These are phyloP conservation scores for Phytophthora syringae DNA, from an alignment of 352 stramenopile genomes.

Conservation along the genomic window DNA sequence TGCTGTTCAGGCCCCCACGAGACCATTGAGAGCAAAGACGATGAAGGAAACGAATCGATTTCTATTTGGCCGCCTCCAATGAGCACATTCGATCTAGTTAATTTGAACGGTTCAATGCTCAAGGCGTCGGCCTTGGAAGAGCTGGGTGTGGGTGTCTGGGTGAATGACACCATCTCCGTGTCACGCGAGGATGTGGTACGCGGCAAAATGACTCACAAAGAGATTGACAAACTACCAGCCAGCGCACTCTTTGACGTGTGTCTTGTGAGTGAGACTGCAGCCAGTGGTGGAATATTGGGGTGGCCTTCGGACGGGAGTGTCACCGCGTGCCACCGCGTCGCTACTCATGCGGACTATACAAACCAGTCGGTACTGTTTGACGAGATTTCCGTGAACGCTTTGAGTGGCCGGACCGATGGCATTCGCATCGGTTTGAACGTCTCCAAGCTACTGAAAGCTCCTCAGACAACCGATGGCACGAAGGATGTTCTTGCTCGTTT, in stretches of 20 bases:
- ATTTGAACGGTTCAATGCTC: conserved; percentile 52
- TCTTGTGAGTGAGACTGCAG: conserved; percentile 71
- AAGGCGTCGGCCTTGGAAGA: conserved; percentile 65
- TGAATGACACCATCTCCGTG: conserved; percentile 77
- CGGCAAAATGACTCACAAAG: conserved; percentile 55
- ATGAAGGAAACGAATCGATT: conserved; percentile 18
- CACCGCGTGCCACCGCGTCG: conserved; percentile 51
- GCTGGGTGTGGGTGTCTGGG: conserved; percentile 67
- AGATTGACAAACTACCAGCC: conserved; percentile 64
- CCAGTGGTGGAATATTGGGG: conserved; percentile 70
- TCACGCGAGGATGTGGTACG: conserved; percentile 72
- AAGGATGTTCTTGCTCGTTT: conserved; percentile 26
- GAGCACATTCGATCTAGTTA: conserved; percentile 52
- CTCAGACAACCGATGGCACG: conserved; percentile 4
- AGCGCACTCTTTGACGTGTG: conserved; percentile 82
- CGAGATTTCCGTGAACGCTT: conserved; percentile 46
- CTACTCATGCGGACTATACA: conserved; percentile 79
- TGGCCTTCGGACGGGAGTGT: conserved; percentile 37
- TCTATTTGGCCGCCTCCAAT: conserved; percentile 53
- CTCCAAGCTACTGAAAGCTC: conserved; percentile 56
- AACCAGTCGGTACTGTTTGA: conserved; percentile 76
- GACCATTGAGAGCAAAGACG: not conserved
- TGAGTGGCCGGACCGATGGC: conserved; percentile 49
- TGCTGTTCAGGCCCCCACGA: not conserved
- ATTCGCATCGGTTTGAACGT: conserved; percentile 57